Evolutionary conservation across 176 grass and related monocot species (phyloP).

Genomic region (Oryza officinalis): DNA sequence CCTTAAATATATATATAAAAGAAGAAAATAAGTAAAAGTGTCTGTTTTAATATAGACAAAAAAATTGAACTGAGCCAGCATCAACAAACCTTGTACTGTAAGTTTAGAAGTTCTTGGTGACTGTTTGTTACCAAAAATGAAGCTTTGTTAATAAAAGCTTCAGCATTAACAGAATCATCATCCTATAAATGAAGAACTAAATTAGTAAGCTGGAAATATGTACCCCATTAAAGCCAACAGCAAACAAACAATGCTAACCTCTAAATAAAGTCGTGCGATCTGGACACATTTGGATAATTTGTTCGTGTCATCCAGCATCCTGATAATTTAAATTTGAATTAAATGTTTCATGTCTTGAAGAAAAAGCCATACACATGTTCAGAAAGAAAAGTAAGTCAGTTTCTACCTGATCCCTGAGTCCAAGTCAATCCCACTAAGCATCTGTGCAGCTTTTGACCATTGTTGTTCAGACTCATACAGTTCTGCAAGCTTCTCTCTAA

Average conservation of each 20-base stretch:
- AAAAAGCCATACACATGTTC: slow-evolving; percentile 1
- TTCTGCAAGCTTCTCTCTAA: slow-evolving; percentile 98
- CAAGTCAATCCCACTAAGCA: slow-evolving; percentile 98
- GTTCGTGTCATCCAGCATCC: slow-evolving; percentile 95
- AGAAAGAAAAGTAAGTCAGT: neutral
- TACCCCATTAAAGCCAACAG: neutral
- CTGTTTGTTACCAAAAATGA: slow-evolving; percentile 94
- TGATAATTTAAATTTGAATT: slow-evolving; percentile 28
- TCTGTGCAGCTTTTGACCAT: slow-evolving; percentile 96
- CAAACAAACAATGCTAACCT: slow-evolving; percentile 51
- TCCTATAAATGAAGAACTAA: slow-evolving; percentile 53
- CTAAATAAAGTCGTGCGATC: slow-evolving; percentile 97
- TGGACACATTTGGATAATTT: slow-evolving; percentile 97
- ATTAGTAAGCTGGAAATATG: neutral
- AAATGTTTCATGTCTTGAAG: neutral
- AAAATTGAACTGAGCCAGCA: neutral
- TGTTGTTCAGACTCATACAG: slow-evolving; percentile 94
- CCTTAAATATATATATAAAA: slow-evolving; percentile 47
- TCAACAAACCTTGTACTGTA: slow-evolving; percentile 84
- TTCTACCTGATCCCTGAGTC: slow-evolving; percentile 95
- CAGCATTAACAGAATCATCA: slow-evolving; percentile 95
- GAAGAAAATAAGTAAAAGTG: neutral
- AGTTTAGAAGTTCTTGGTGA: slow-evolving; percentile 83
- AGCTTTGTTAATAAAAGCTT: slow-evolving; percentile 98
- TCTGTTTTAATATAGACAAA: neutral